Conservation (phyloP, 1,139 yeast species). For the Wickerhamiella pararugosa region DNA sequence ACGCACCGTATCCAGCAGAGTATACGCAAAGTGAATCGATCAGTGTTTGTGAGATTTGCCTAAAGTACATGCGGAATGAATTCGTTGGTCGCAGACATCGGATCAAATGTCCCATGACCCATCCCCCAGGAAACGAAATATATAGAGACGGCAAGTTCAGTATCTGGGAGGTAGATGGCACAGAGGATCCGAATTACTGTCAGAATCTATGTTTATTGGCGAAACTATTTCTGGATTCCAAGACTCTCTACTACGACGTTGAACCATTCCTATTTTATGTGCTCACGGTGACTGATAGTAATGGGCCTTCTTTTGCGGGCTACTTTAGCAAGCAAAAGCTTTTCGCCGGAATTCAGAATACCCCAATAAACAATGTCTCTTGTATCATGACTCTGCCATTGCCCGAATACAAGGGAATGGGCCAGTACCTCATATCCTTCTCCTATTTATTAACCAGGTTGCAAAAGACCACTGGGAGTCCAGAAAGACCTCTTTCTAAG, state of each 20-base stretch:
- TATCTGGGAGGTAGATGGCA: slow-evolving; percentile 86
- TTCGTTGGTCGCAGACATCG: slow-evolving; percentile 55
- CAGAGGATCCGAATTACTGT: slow-evolving; percentile 67
- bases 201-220: slow-evolving; percentile 83
- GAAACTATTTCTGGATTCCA: slow-evolving; percentile 75
- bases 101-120: slow-evolving; percentile 48
- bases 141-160: slow-evolving; percentile 56
- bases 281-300: slow-evolving; percentile 42
- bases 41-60: slow-evolving; percentile 72
- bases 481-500: slow-evolving; percentile 86
- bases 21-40: slow-evolving; percentile 47
- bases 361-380: slow-evolving; percentile 46
- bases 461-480: slow-evolving; percentile 77
- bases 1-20: slow-evolving; percentile 88
- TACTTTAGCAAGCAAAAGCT: slow-evolving; percentile 80
- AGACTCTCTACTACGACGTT: slow-evolving; percentile 84
- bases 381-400: slow-evolving; percentile 85
- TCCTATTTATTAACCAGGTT: slow-evolving; percentile 63
- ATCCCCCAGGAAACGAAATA: slow-evolving; percentile 87
- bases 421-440: slow-evolving; percentile 75
- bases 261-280: slow-evolving; percentile 89
- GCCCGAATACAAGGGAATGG: slow-evolving; percentile 80
- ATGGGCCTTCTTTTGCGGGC: slow-evolving; percentile 70
- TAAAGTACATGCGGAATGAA: slow-evolving; percentile 65
- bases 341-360: slow-evolving; percentile 2